Percentiles rank a stretch among this genome's conserved stretches.
phyloP scores from a whole-genome alignment of 1,139 yeast species.

The Blastobotrys elegans region DNA sequence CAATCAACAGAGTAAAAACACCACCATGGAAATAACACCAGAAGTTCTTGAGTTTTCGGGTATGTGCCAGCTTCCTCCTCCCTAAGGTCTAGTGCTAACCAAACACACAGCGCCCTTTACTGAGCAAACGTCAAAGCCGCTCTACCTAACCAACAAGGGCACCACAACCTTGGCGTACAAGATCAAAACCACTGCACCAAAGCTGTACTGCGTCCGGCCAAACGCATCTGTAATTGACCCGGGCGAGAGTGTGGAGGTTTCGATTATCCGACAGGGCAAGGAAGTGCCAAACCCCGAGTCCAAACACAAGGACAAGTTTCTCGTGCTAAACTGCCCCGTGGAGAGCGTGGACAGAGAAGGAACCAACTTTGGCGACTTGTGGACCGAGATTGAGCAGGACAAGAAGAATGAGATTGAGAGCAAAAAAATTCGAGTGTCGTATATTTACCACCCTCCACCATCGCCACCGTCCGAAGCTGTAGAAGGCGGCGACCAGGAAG shows the following conservation, averaged over 20 bases:
- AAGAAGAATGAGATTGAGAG: constrained; percentile 57
- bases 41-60: constrained; percentile 64
- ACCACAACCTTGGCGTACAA: constrained; percentile 71
- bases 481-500: neutral
- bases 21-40: constrained; percentile 56
- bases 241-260: constrained; percentile 65
- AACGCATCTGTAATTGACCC: constrained; percentile 80
- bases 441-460: constrained; percentile 28
- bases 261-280: constrained; percentile 81
- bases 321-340: constrained; percentile 80
- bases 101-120: constrained; percentile 52
- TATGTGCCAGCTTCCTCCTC: constrained; percentile 30
- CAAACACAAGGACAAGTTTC: constrained; percentile 87
- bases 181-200: constrained; percentile 98
- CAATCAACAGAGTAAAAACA: too few species aligned
- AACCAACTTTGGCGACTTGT: constrained; percentile 54
- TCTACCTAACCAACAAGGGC: constrained; percentile 64
- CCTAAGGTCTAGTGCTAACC: neutral
- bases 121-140: constrained; percentile 62
- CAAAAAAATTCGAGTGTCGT: constrained; percentile 75
- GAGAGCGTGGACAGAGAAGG: constrained; percentile 34
- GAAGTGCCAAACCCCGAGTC: constrained; percentile 68
- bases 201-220: constrained; percentile 92
- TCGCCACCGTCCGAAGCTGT: constrained; percentile 8
- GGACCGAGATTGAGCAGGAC: constrained; percentile 66